phyloP scores from a whole-genome alignment of 1,284 basidiomycete species.

The Puccinia horiana region DNA sequence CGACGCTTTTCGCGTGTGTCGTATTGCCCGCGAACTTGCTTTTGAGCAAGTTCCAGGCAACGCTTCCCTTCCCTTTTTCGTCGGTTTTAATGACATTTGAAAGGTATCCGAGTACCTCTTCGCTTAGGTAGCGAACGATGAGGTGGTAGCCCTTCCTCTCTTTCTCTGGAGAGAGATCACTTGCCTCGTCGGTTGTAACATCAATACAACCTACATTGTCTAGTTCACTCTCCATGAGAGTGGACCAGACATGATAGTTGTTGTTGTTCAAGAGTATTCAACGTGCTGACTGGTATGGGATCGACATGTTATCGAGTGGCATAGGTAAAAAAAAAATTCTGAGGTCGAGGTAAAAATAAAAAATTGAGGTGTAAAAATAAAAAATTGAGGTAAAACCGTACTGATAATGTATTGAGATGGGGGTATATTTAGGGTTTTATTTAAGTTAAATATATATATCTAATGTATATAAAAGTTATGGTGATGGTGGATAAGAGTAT shows the following conservation, averaged over 20 bases:
- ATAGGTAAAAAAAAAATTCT: neutral
- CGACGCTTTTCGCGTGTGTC: conserved; percentile 11
- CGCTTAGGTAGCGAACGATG: conserved; percentile 7
- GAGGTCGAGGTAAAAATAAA: no score
- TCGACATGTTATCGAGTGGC: neutral
- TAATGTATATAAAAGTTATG: no score
- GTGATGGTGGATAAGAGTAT: no score
- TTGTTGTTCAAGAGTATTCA: conserved; percentile 16
- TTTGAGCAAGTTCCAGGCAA: conserved; percentile 27
- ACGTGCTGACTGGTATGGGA: neutral
- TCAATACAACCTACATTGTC: conserved; percentile 16
- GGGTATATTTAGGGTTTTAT: no score
- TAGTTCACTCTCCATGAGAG: conserved; percentile 21
- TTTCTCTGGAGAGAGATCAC: neutral
- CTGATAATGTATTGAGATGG: conserved; percentile 27
- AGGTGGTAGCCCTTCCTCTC: conserved; percentile 16
- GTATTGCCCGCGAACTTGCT: conserved; percentile 32
- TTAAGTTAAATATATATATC: no score
- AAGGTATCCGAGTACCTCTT: conserved; percentile 6
- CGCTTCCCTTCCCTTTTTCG: neutral
- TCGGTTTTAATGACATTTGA: conserved; percentile 2
- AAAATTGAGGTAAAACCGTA: neutral
- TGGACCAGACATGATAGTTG: conserved; percentile 21
- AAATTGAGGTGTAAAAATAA: no score
- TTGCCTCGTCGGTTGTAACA: neutral